Base-by-base conservation (phyloP, 345 rosid genomes). In the Arabis hirsuta region DNA sequence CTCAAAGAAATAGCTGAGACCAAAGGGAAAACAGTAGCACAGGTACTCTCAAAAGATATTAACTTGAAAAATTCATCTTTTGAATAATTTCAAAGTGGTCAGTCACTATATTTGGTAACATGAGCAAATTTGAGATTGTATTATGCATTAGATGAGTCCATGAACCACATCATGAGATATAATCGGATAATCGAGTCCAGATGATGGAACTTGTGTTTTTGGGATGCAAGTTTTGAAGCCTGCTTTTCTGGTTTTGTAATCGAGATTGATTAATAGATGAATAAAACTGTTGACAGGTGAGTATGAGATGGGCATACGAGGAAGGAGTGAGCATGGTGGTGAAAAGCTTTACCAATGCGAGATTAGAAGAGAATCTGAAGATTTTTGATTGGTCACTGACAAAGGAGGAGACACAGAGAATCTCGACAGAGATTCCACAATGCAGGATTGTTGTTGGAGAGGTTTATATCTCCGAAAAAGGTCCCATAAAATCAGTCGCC, bases 1-100 rank as follows among this genome's bases (percentile, higher is more conserved):
- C 90, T 88, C 4, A 83, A 81, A 62, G 83, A 84, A 65, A 86
- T 88, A 57, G 97, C 98, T 1, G 69, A 51, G 24, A 77, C 83
- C 56, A 90, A 81, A 66, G 78, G 91, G 29, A 93, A 86, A 70
- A 85, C 88, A 3, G 88, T 87, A 9, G 96, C 91, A 67, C 94
- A 93, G 96, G 95, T 36, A 36, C 4, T 34, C 4, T 67, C 71
- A 9, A 13, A 34, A 32, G 12, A 22, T 7, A 8, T 22, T 0
- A 22, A 24, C 13, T 27, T 6, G 16, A 12, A 53, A 22, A 24
- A 22, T 0, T 7, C 2, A 19, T 9, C 9, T 34, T 6, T 6
- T 34, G 38, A 34, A 34, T 34, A 34, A 7, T 34, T 1, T 6
- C 1, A 34, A 34, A 6, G 1, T 34, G 38, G 38, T 34, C 38